phyloP scores from a whole-genome alignment of 108 stramenopile species.

The Epithemia pelagica region DNA sequence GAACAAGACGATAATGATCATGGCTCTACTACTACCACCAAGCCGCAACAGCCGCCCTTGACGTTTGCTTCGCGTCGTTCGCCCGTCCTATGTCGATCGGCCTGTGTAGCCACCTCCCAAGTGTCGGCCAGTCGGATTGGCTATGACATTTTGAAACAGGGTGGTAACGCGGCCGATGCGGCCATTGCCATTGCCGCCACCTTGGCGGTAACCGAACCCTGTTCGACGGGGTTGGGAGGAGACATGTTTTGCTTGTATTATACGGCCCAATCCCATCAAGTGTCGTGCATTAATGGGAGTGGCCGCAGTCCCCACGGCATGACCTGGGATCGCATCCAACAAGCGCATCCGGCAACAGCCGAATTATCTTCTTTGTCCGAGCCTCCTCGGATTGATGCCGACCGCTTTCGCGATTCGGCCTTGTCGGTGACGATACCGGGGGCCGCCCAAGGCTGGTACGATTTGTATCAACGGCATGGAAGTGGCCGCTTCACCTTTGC shows the following conservation, averaged over 20 bases:
- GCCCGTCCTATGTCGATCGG: constrained; percentile 52
- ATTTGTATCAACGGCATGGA: constrained; percentile 51
- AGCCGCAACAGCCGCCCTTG: constrained; percentile 9
- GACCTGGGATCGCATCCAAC: constrained; percentile 49
- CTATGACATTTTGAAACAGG: constrained; percentile 41
- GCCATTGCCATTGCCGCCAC: constrained; percentile 71
- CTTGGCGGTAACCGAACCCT: constrained; percentile 67
- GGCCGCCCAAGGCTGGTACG: constrained; percentile 91
- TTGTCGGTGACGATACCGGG: constrained; percentile 94
- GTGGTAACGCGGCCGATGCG: constrained; percentile 81
- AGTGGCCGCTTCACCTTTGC: constrained; percentile 71
- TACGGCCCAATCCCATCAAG: constrained; percentile 50
- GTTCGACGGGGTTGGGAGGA: constrained; percentile 59
- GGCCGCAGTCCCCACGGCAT: constrained; percentile 63
- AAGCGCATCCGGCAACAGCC: constrained; percentile 8
- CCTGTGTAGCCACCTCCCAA: constrained; percentile 70
- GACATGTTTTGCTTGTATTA: constrained; percentile 90
- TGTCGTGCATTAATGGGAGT: constrained; percentile 82
- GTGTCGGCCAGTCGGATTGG: constrained; percentile 71
- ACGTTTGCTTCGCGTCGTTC: constrained; percentile 57
- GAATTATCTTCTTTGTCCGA: not conserved
- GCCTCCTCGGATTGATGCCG: not conserved
- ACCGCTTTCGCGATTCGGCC: constrained; percentile 37
- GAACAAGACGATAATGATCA: constrained; percentile 3
- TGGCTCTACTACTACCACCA: not conserved